Base-by-base conservation (phyloP, 2,329 filamentous ascomycete species). In the Mariannaea elegans region DNA sequence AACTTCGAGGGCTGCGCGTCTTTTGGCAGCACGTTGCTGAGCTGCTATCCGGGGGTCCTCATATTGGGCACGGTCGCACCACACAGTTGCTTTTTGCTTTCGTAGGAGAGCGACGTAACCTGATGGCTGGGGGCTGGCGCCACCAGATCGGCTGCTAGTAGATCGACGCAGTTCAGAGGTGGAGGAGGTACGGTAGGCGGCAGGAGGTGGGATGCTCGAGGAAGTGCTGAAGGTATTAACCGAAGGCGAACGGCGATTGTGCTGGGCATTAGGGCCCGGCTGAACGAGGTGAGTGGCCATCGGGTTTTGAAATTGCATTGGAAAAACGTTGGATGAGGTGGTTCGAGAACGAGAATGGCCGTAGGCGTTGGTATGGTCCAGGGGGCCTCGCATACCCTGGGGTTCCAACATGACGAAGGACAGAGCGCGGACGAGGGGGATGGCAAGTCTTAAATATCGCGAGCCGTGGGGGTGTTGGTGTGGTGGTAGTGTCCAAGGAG, bases 11-110 rank as follows among this genome's bases (percentile, higher is more conserved):
- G 90, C 89, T 12, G 95, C 95, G 47, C 93, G 85, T 80, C 92
- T 88, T 81, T 95, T 97, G 59, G 94, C 95, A 34, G 91, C 90
- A 58, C 91, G 87, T 75, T 97, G 93, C 71, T 94, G 90, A 24
- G 93, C 93, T 4, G 90, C 80, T 57, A 95, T 80, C 49, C 93
- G 86, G 1, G 94, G 92, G 74, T 99, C 95, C 77, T 98, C 93
- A 63, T 92, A 89, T 75, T 99, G 95, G 9, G 94, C 87, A 53
- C 94, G 90, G 74, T 98, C 95, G 80, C 94, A 97, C 95, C 95
- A 99, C 4, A 99, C 95, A 0, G 95, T 99, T 29, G 93, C 95
- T 76, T 98, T 98, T 78, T 99, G 95, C 75, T 94, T 94, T 63
- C 95, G 88, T 79, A 99, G 90, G n/a, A 97, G 84, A 32, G 95